A percentile compares a stretch with the other conserved stretches of the same genome.
These are phyloP conservation scores for Peterozyma xylosa DNA, from an alignment of 805 yeast species.

Conservation along the genomic window DNA sequence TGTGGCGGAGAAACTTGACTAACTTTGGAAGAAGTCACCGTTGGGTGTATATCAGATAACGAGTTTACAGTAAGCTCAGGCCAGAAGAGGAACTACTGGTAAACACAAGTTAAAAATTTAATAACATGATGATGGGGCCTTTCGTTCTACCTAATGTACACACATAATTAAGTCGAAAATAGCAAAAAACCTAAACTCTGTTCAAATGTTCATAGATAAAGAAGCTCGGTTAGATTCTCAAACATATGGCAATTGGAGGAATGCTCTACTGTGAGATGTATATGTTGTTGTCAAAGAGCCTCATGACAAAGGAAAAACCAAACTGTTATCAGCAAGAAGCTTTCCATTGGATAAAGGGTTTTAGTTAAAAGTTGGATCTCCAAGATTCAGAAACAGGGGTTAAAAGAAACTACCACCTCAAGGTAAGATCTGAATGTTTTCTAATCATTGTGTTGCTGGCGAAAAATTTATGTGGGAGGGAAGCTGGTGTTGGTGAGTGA, in stretches of 20 bases:
- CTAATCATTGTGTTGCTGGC: conserved; percentile 17
- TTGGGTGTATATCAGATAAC: no score
- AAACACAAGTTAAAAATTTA: no score
- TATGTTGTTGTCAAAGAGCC: conserved; percentile 25
- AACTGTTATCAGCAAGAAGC: conserved; percentile 14
- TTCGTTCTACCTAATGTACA: no score
- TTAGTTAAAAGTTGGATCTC: conserved; percentile 15
- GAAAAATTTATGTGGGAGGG: conserved; percentile 28
- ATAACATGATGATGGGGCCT: no score
- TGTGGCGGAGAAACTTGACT: no score
- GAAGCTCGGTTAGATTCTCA: no score
- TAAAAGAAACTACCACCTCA: conserved; percentile 20
- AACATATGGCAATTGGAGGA: conserved; percentile 19
- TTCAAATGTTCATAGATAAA: no score
- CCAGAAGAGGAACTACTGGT: no score
- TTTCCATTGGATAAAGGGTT: conserved; percentile 16
- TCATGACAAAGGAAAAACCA: conserved; percentile 18
- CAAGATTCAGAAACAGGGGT: conserved; percentile 21
- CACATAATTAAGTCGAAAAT: no score
- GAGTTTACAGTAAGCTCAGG: no score
- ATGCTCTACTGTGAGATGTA: conserved; percentile 20
- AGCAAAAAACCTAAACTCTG: no score
- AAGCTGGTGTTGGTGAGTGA: conserved; percentile 16
- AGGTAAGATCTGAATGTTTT: conserved; percentile 11
- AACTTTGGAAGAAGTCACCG: no score